Evolutionary conservation across 495 filamentous ascomycete genomes (phyloP).

Genomic region (Trypethelium eluteriae): DNA sequence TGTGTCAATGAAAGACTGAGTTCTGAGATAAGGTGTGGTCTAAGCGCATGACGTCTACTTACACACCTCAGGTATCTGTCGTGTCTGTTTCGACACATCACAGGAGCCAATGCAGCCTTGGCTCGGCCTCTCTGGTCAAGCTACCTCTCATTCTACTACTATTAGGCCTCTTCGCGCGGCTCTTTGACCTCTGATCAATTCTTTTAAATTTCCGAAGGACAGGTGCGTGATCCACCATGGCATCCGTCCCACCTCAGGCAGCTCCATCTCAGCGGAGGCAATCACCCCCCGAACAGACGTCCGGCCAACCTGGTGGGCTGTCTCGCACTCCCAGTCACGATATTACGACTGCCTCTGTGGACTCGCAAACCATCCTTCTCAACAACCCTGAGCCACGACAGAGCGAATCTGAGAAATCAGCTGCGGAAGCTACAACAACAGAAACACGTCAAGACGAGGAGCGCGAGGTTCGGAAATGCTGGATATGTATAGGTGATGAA

Average conservation of each 20-base stretch:
- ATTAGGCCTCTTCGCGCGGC: no score
- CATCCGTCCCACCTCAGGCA: constrained; percentile 2
- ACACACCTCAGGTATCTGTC: background rate
- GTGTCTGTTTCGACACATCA: no score
- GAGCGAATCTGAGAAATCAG: background rate
- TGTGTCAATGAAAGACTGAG: background rate
- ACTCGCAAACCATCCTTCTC: constrained; percentile 34
- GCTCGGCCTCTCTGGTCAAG: no score
- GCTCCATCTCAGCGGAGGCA: constrained; percentile 3
- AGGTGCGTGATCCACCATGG: background rate
- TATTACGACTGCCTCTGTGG: constrained; percentile 26
- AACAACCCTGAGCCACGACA: constrained; percentile 21
- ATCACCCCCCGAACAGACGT: constrained; percentile 3
- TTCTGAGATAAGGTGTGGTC: constrained; percentile 7
- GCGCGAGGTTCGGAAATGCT: constrained; percentile 58
- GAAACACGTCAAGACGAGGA: constrained; percentile 22
- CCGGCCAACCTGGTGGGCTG: background rate
- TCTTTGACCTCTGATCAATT: background rate
- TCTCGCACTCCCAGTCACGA: constrained; percentile 22
- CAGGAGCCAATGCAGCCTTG: no score
- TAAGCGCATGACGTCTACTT: constrained; percentile 9
- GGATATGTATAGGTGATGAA: constrained; percentile 85
- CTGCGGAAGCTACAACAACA: constrained; percentile 5
- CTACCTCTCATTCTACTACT: background rate
- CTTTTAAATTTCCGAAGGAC: background rate